A percentile compares a stretch with the other conserved stretches of the same genome.
Evolutionary conservation across 2,329 filamentous ascomycete genomes (phyloP).

Genomic region (Trichoderma aggressivum): DNA sequence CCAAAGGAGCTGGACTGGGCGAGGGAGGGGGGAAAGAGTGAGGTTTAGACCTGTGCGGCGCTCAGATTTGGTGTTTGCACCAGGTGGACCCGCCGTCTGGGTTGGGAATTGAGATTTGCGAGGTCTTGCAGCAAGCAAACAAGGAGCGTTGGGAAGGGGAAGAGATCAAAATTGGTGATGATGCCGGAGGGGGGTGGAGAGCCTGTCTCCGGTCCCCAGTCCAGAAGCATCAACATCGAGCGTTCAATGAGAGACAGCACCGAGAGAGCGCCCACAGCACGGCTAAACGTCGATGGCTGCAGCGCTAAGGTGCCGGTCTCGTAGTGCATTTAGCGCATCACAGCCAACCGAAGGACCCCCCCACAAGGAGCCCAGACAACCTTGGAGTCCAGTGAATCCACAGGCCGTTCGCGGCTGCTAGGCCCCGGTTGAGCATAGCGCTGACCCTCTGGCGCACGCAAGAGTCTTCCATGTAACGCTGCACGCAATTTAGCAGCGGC

Average conservation of each 20-base stretch:
- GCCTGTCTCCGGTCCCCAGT: neutral
- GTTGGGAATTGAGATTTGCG: neutral
- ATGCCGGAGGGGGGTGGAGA: neutral
- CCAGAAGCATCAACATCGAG: neutral
- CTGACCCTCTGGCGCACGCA: neutral
- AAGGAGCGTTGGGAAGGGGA: constrained; percentile 1
- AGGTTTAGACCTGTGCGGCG: neutral
- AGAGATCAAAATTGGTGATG: constrained; percentile 8
- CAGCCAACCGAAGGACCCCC: constrained; percentile 6
- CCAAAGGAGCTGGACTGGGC: neutral
- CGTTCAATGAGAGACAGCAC: neutral
- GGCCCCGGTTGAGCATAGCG: constrained; percentile 11
- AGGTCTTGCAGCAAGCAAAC: constrained; percentile 4
- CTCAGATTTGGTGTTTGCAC: neutral
- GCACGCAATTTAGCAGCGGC: neutral
- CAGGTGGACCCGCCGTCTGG: constrained; percentile 18
- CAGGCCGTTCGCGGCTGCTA: constrained; percentile 13
- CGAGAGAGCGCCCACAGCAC: neutral
- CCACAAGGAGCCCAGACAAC: neutral
- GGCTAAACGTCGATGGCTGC: constrained; percentile 15
- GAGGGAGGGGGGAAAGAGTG: neutral
- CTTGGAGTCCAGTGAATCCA: neutral
- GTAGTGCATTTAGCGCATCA: constrained; percentile 10
- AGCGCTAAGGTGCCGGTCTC: constrained; percentile 7
- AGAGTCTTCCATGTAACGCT: neutral